Percentiles rank a stretch among this genome's conserved stretches.
phyloP scores from a whole-genome alignment of 164 flowering plant genomes.

The Liquidambar formosana region DNA sequence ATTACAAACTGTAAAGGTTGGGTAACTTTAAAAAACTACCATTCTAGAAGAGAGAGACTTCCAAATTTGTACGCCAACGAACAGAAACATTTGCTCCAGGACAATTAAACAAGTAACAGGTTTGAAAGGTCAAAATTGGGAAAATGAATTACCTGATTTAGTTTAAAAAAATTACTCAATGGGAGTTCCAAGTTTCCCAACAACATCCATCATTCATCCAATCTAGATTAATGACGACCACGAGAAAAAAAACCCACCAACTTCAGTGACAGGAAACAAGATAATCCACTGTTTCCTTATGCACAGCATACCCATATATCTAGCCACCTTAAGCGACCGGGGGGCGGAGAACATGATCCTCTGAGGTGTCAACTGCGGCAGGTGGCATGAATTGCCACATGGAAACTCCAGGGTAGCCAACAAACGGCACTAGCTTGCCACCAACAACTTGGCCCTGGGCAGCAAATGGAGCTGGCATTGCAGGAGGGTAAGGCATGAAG shows the following conservation, averaged over 20 bases:
- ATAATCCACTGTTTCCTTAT: background rate
- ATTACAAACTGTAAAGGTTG: too few relatives aligned
- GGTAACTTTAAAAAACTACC: background rate
- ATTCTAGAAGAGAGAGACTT: background rate
- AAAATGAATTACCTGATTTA: conserved; percentile 12
- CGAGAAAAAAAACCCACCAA: conserved; percentile 5
- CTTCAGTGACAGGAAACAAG: conserved; percentile 2
- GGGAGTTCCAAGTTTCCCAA: too few relatives aligned
- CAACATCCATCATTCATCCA: too few relatives aligned
- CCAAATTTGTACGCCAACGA: conserved; percentile 4
- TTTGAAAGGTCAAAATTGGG: conserved; percentile 5
- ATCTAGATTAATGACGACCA: background rate
- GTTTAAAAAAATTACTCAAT: conserved; percentile 30
- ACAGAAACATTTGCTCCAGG: background rate
- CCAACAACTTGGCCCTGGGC: conserved; percentile 45
- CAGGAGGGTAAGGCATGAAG: conserved; percentile 44
- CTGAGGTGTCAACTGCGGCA: conserved; percentile 64
- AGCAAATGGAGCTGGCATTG: conserved; percentile 44
- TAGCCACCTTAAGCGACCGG: conserved; percentile 54
- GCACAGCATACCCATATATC: background rate
- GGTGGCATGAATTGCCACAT: conserved; percentile 81
- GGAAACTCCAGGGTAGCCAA: conserved; percentile 61
- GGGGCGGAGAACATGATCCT: conserved; percentile 63
- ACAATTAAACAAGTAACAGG: background rate
- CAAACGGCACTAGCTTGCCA: conserved; percentile 43